These are phyloP conservation scores for Phytophthora cryptogea DNA, from an alignment of 352 stramenopile genomes.

Conservation along the genomic window DNA sequence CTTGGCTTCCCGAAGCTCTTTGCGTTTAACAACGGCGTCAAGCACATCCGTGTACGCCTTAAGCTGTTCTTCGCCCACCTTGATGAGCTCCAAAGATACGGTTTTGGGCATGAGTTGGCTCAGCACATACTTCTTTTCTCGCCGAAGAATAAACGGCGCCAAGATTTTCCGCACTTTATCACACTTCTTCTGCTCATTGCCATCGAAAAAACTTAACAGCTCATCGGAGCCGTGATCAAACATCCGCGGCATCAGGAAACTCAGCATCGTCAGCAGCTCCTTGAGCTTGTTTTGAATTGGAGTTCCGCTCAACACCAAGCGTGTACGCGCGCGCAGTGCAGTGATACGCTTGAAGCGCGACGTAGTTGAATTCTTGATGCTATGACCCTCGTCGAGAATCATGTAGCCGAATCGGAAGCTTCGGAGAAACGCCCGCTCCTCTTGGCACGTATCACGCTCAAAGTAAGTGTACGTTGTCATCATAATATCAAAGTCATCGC, in stretches of 20 bases:
- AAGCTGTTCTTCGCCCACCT: conserved; percentile 72
- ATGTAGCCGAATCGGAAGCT: conserved; percentile 91
- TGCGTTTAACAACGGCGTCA: conserved; percentile 68
- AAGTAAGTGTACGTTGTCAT: conserved; percentile 94
- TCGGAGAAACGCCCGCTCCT: conserved; percentile 82
- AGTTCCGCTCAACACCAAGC: conserved; percentile 86
- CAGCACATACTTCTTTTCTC: conserved; percentile 96
- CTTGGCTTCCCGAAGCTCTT: conserved; percentile 45
- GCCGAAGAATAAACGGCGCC: conserved; percentile 96
- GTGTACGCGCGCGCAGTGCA: conserved; percentile 69
- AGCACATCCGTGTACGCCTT: conserved; percentile 88
- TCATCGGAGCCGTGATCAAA: conserved; percentile 87
- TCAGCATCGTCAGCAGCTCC: conserved; percentile 89
- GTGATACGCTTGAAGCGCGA: conserved; percentile 90
- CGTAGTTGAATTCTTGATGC: conserved; percentile 92
- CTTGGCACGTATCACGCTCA: conserved; percentile 83
- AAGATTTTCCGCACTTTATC: conserved; percentile 92
- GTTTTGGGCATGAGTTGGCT: conserved; percentile 91
- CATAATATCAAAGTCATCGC: conserved; percentile 79
- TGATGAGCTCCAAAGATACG: conserved; percentile 81
- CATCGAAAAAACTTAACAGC: conserved; percentile 82
- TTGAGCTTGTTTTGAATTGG: conserved; percentile 92
- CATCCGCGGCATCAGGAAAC: conserved; percentile 92
- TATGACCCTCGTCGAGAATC: conserved; percentile 94
- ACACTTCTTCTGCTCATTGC: conserved; percentile 78